A percentile compares a stretch with the other conserved stretches of the same genome.
phyloP scores from a whole-genome alignment of 257 asterid species.

The Leptodermis oblonga region DNA sequence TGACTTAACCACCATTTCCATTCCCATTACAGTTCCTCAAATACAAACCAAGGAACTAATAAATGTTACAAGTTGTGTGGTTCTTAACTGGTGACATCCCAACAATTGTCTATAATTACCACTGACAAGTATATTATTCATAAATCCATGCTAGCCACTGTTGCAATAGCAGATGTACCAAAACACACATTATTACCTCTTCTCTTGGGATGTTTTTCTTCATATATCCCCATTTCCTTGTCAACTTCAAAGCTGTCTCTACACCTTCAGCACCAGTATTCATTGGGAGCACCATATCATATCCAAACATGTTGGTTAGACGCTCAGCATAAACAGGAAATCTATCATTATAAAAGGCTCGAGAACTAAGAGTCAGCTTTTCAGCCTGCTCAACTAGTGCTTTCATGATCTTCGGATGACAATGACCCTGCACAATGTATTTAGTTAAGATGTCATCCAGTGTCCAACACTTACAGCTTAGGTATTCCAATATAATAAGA shows the following conservation, averaged over 20 bases:
- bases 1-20: no score
- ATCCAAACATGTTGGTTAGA: conserved; percentile 76
- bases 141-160: neutral
- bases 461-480: neutral
- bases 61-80: neutral
- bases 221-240: conserved; percentile 89
- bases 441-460: neutral
- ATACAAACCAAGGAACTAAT: neutral
- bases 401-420: conserved; percentile 90
- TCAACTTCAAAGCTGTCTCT: conserved; percentile 91
- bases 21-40: no score
- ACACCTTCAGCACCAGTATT: conserved; percentile 99
- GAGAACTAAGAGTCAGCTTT: conserved; percentile 90
- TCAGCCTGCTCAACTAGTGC: conserved; percentile 77
- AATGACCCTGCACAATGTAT: conserved; percentile 66
- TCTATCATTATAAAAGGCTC: conserved; percentile 83
- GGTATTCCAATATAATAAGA: neutral
- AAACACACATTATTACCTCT: conserved; percentile 38
- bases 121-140: neutral
- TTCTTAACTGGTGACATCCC: neutral
- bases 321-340: conserved; percentile 79
- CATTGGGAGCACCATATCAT: conserved; percentile 94
- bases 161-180: neutral
- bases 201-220: conserved; percentile 79
- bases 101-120: neutral